Evolutionary conservation across 1,284 basidiomycete species (phyloP).

Genomic region (Ganoderma lucidum): DNA sequence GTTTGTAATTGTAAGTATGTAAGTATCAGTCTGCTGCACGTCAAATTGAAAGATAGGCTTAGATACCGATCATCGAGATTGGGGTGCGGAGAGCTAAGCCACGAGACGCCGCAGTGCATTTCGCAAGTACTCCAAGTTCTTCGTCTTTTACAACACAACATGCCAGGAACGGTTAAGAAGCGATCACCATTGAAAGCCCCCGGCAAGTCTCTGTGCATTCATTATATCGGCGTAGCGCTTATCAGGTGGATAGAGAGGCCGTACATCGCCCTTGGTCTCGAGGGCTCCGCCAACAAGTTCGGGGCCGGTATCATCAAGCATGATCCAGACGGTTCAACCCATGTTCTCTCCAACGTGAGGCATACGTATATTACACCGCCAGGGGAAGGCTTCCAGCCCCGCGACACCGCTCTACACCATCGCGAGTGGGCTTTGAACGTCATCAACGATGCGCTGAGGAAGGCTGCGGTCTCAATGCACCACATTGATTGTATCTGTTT

Average conservation of each 20-base stretch:
- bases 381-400: conserved; percentile 95
- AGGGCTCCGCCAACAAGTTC: conserved; percentile 98
- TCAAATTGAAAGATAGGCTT: conserved; percentile 25
- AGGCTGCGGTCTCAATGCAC: conserved; percentile 75
- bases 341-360: conserved; percentile 85
- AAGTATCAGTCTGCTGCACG: conserved; percentile 16
- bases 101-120: no score
- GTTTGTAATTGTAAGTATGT: no score
- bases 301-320: conserved; percentile 96
- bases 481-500: conserved; percentile 96
- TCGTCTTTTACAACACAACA: neutral
- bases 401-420: conserved; percentile 96
- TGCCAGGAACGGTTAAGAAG: conserved; percentile 35
- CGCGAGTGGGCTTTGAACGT: conserved; percentile 91
- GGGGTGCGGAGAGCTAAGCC: neutral
- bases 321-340: conserved; percentile 69
- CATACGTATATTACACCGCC: conserved; percentile 99
- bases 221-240: neutral
- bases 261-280: conserved; percentile 85
- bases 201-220: conserved; percentile 25
- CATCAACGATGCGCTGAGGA: conserved; percentile 81
- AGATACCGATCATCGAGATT: conserved; percentile 28
- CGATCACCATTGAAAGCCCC: conserved; percentile 41
- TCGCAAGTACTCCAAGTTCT: no score
- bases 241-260: conserved; percentile 56